Evolutionary conservation across 192 early-diverging fungal genomes (phyloP).

Genomic region (Oehlia diaphana): DNA sequence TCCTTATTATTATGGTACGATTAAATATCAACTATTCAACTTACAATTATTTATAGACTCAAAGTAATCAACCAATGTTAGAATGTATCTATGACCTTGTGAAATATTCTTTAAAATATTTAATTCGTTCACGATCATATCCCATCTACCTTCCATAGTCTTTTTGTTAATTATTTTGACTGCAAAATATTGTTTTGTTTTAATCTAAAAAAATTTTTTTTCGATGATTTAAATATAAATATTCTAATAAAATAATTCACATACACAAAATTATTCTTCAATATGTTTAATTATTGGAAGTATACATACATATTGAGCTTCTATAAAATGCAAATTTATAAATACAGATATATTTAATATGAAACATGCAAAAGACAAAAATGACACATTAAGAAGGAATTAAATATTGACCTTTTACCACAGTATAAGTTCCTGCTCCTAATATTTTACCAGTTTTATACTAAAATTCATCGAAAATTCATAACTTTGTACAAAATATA

Average conservation of each 20-base stretch:
- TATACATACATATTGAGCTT: too few relatives aligned
- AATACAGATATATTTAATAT: too few relatives aligned
- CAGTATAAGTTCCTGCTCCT: conserved; percentile 66
- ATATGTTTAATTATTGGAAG: too few relatives aligned
- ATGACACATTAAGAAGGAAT: background rate
- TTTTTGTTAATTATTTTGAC: conserved; percentile 81
- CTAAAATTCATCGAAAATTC: conserved; percentile 27
- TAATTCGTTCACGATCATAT: conserved; percentile 75
- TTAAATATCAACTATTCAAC: conserved; percentile 7
- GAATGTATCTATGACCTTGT: conserved; percentile 68
- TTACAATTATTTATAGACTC: conserved; percentile 70
- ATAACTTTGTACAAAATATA: too few relatives aligned
- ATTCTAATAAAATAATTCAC: too few relatives aligned
- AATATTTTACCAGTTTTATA: conserved; percentile 68
- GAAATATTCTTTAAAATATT: conserved; percentile 66
- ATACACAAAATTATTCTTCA: too few relatives aligned
- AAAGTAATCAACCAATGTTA: conserved; percentile 77
- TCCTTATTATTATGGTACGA: too few relatives aligned
- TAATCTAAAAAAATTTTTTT: conserved; percentile 43
- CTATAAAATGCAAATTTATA: too few relatives aligned
- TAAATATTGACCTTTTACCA: conserved; percentile 56
- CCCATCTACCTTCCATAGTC: conserved; percentile 65
- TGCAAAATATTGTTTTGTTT: conserved; percentile 69
- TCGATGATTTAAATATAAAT: background rate
- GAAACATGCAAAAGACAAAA: too few relatives aligned